Evolutionary conservation across 441 rosid genomes (phyloP).

Genomic region (Melastoma candidum): DNA sequence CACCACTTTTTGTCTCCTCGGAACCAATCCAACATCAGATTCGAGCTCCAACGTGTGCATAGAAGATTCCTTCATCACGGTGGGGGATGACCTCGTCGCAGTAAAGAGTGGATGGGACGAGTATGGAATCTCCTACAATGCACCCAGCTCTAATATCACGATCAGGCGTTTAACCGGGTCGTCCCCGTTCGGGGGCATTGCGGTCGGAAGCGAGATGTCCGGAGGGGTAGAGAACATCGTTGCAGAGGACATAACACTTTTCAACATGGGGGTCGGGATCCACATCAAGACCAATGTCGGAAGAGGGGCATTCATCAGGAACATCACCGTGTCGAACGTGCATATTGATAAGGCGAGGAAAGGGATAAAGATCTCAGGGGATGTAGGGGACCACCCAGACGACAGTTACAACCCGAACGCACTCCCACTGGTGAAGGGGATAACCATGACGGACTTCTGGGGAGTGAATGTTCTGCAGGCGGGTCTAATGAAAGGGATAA

Average conservation of each 20-base stretch:
- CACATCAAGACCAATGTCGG: slow-evolving; percentile 63
- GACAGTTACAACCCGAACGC: slow-evolving; percentile 61
- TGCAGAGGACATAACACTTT: slow-evolving; percentile 34
- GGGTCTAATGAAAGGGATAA: slow-evolving; percentile 59
- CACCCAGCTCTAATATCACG: slow-evolving; percentile 44
- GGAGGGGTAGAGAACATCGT: slow-evolving; percentile 64
- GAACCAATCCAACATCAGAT: too few relatives aligned
- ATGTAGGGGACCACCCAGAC: slow-evolving; percentile 63
- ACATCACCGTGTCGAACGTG: slow-evolving; percentile 40
- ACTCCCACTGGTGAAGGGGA: slow-evolving; percentile 36
- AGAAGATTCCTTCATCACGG: too few relatives aligned
- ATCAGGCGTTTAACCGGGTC: slow-evolving; percentile 49
- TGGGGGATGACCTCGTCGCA: slow-evolving; percentile 42
- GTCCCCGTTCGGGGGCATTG: slow-evolving; percentile 56
- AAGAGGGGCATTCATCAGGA: slow-evolving; percentile 66
- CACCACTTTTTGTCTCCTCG: too few relatives aligned
- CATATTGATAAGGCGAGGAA: slow-evolving; percentile 23
- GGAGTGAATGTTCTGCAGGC: slow-evolving; percentile 48
- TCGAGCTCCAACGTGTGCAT: too few relatives aligned
- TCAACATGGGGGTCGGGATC: slow-evolving; percentile 44
- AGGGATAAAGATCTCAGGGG: slow-evolving; percentile 48
- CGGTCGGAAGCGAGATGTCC: slow-evolving; percentile 97
- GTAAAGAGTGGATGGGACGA: slow-evolving; percentile 96
- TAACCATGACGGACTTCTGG: slow-evolving; percentile 37
- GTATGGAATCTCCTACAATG: slow-evolving; percentile 64